phyloP scores from a whole-genome alignment of 768 basidiomycete genomes.

The Boletus huronensis region DNA sequence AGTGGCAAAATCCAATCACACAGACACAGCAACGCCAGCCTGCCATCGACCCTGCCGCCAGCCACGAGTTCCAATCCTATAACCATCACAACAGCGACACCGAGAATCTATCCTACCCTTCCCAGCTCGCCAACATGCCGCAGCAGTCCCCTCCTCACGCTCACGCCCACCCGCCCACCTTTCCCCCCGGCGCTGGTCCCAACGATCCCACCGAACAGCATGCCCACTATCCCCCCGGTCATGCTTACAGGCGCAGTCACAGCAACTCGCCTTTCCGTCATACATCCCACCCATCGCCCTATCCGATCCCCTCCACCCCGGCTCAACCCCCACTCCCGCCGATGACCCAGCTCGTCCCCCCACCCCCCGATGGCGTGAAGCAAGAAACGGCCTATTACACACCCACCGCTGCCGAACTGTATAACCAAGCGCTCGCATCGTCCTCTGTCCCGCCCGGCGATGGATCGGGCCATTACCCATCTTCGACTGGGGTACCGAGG shows the following conservation, averaged over 20 bases:
- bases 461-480: constrained; percentile 29
- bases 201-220: constrained; percentile 34
- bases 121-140: constrained; percentile 32
- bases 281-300: constrained; percentile 40
- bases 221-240: constrained; percentile 34
- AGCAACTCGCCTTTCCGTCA: constrained; percentile 35
- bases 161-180: constrained; percentile 37
- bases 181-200: constrained; percentile 34
- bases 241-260: constrained; percentile 32
- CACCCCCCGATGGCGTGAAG: constrained; percentile 33
- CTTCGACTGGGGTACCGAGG: constrained; percentile 38
- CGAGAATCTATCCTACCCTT: constrained; percentile 23
- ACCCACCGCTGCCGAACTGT: constrained; percentile 53
- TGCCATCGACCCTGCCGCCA: constrained; percentile 32
- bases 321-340: constrained; percentile 29
- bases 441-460: constrained; percentile 23
- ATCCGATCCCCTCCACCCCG: constrained; percentile 34
- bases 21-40: constrained; percentile 33
- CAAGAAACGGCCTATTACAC: constrained; percentile 45
- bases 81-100: constrained; percentile 27
- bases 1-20: constrained; percentile 34
- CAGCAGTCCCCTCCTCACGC: constrained; percentile 24
- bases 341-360: constrained; percentile 17
- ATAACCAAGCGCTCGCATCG: constrained; percentile 43
- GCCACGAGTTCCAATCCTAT: constrained; percentile 34